Percentiles rank a stretch among this genome's conserved stretches.
Evolutionary conservation across 805 yeast species (phyloP).

Genomic region (Blastobotrys peoriensis): DNA sequence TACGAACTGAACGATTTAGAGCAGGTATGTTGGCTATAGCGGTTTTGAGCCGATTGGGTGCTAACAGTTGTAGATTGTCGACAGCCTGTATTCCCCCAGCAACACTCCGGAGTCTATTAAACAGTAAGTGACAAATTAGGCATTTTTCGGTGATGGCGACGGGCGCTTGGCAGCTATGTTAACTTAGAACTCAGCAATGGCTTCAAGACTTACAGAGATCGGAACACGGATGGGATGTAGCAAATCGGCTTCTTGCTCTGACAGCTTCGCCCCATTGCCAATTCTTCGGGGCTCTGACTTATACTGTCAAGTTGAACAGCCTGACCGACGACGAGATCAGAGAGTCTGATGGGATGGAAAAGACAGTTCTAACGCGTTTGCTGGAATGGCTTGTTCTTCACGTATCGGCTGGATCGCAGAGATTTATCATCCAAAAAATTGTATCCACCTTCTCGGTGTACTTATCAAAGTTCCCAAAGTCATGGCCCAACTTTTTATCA

Average conservation of each 20-base stretch:
- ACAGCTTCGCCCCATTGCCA: slow-evolving; percentile 32
- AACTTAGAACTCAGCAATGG: slow-evolving; percentile 40
- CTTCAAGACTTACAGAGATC: slow-evolving; percentile 58
- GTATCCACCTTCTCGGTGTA: slow-evolving; percentile 49
- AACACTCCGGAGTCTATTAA: slow-evolving; percentile 4
- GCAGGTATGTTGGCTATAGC: neutral
- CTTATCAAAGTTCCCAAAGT: slow-evolving; percentile 35
- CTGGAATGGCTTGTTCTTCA: slow-evolving; percentile 17
- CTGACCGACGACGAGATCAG: slow-evolving; percentile 4
- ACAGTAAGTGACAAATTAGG: slow-evolving; percentile 4
- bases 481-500: slow-evolving; percentile 35
- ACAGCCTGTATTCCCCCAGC: slow-evolving; percentile 4
- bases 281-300: slow-evolving; percentile 79
- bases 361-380: slow-evolving; percentile 16
- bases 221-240: slow-evolving; percentile 50
- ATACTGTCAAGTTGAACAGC: slow-evolving; percentile 52
- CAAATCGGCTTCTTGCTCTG: slow-evolving; percentile 42
- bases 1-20: neutral
- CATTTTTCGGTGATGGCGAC: too few relatives aligned
- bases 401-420: slow-evolving; percentile 6
- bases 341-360: slow-evolving; percentile 5
- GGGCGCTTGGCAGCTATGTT: neutral
- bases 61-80: slow-evolving; percentile 1
- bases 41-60: too few relatives aligned
- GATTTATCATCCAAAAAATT: slow-evolving; percentile 52